Base-by-base conservation (phyloP, 495 filamentous ascomycete genomes). In the Neurospora sp. region DNA sequence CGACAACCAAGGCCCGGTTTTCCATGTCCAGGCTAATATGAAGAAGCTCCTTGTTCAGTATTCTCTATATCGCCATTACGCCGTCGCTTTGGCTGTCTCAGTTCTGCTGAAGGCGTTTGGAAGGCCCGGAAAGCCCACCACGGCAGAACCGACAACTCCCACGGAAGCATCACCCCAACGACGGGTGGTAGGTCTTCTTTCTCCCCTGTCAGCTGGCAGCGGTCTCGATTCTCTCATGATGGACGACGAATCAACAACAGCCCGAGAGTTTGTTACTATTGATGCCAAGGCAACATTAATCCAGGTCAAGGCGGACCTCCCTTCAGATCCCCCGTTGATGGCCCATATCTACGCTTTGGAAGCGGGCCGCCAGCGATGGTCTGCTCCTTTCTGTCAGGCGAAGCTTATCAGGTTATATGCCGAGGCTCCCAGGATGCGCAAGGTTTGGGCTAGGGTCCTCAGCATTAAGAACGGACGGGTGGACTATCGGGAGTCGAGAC, bases 1-100 rank as follows among this genome's bases (percentile, higher is more conserved):
- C 74, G 96, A 98, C 78, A 86, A 88, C 39, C 90, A 96, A 76
- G 96, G 94, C 5, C 92, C 93, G 0, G 84, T 97, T 15, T 90
- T 98, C 77, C 93, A 98, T 77, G 84, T 98, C 70, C 93, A 94
- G 77, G 92, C 94, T 1, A 86, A 92, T 54, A 85, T 94, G 38
- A 92, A 90, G 78, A 92, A 91, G 9, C 78, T 99, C 3, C 89
- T 91, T 73, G 75, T 97, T 5, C 91, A 97, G 39, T 98, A 98
- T 78, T 98, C 96, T 5, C 86, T 99, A 2, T 98, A 96, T 79
- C 90, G 95, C 6, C 95, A 97, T 78, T 98, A 97, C 78, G 90
- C 94, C n/a, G 85, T 95, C 37, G 92, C 91, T 13, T 88, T 98
- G 69, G 96, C 96, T 37, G 81, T 86, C 28, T 90, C 89, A 73